Percentiles rank a stretch among this genome's conserved stretches.
Evolutionary conservation across 2,329 filamentous ascomycete species (phyloP).

Genomic region (Fusarium sublunatum): DNA sequence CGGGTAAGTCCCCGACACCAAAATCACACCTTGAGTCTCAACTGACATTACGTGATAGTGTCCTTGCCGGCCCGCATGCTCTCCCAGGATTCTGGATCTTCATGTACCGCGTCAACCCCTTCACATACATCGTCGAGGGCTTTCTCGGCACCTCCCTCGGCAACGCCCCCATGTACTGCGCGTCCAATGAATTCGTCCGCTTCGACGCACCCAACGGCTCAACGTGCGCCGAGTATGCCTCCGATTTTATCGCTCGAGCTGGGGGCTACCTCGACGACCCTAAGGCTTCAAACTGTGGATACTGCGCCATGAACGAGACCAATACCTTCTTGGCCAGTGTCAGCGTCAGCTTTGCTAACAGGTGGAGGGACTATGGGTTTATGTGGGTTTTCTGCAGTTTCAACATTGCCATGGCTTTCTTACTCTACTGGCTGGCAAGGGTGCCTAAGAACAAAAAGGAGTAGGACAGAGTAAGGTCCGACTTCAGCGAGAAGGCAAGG

Average conservation of each 20-base stretch:
- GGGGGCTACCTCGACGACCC: slow-evolving; percentile 58
- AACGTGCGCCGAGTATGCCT: slow-evolving; percentile 69
- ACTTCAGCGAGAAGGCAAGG: no score
- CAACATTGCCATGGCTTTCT: slow-evolving; percentile 60
- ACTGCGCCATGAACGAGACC: slow-evolving; percentile 48
- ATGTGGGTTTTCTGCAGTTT: slow-evolving; percentile 64
- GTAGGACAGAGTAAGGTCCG: no score
- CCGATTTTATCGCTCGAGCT: slow-evolving; percentile 53
- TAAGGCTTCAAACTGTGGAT: slow-evolving; percentile 54
- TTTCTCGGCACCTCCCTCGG: slow-evolving; percentile 73
- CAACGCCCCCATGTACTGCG: slow-evolving; percentile 68
- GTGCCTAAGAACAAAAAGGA: slow-evolving; percentile 45
- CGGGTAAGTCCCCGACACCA: slow-evolving; percentile 64
- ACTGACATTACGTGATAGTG: slow-evolving; percentile 49
- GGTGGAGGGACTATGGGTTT: slow-evolving; percentile 67
- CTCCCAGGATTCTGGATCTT: slow-evolving; percentile 81
- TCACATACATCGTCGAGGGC: slow-evolving; percentile 77
- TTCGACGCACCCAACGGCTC: not conserved
- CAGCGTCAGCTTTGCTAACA: slow-evolving; percentile 51
- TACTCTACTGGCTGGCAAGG: slow-evolving; percentile 59
- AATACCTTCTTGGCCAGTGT: no score
- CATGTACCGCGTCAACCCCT: slow-evolving; percentile 79
- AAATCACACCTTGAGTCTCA: not conserved
- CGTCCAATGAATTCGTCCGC: slow-evolving; percentile 65
- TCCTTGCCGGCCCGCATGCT: slow-evolving; percentile 67